Evolutionary conservation across 1,284 basidiomycete species (phyloP).

Genomic region (Leccinum colubrinum): DNA sequence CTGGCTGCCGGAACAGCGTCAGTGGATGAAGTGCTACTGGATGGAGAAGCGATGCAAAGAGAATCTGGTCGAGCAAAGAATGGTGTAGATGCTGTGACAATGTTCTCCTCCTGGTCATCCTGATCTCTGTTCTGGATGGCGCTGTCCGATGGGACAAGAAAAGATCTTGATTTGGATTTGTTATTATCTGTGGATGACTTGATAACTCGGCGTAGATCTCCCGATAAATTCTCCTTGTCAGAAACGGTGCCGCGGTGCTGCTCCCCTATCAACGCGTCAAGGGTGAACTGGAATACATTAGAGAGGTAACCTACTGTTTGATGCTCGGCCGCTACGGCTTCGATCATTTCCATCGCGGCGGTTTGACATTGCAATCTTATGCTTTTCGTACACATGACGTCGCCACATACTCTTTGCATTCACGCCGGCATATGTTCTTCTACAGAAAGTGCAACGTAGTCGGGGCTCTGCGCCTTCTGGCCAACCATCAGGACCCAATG

Average conservation of each 20-base stretch:
- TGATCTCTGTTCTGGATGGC: constrained; percentile 11
- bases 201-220: constrained; percentile 29
- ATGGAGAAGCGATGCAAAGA: constrained; percentile 13
- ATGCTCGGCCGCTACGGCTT: constrained; percentile 51
- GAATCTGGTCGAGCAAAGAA: constrained; percentile 18
- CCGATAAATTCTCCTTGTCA: constrained; percentile 35
- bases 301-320: constrained; percentile 50
- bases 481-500: constrained; percentile 62
- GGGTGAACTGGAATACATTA: neutral
- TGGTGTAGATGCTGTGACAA: constrained; percentile 3
- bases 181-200: constrained; percentile 22
- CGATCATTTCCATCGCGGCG: constrained; percentile 66
- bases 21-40: constrained; percentile 2
- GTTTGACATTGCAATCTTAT: constrained; percentile 84
- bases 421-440: constrained; percentile 75
- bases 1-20: constrained; percentile 3
- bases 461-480: constrained; percentile 74
- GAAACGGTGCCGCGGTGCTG: constrained; percentile 28
- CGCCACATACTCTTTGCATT: constrained; percentile 89
- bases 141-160: constrained; percentile 22
- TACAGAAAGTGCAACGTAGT: constrained; percentile 77
- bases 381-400: constrained; percentile 80
- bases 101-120: constrained; percentile 12
- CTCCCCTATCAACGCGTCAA: constrained; percentile 31
- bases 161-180: constrained; percentile 22